phyloP scores from a whole-genome alignment of 73 alveolate genomes.

The Breviolum minutum region DNA sequence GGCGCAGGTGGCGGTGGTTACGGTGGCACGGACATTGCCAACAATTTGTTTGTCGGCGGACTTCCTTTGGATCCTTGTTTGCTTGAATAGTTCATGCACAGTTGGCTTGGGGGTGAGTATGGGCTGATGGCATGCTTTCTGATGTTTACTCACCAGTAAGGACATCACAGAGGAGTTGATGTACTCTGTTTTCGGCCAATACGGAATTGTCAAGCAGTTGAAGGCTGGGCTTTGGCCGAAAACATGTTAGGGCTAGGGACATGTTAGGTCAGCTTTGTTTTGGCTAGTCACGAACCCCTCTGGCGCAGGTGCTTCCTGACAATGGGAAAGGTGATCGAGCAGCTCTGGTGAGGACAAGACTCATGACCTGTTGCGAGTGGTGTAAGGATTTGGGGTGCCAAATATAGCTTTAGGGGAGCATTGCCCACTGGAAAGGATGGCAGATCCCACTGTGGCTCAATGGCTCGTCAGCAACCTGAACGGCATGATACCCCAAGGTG shows the following conservation, averaged over 20 bases:
- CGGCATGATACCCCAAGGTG: constrained; percentile 54
- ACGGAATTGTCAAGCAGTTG: constrained; percentile 49
- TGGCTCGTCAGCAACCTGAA: constrained; percentile 65
- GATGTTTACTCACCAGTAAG: not conserved
- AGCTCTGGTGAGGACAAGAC: constrained; percentile 8
- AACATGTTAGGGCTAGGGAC: not conserved
- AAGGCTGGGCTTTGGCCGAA: too few relatives aligned
- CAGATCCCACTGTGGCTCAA: constrained; percentile 46
- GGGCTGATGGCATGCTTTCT: not conserved
- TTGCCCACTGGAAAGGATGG: constrained; percentile 34
- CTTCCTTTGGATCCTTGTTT: constrained; percentile 20
- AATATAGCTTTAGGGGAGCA: not conserved
- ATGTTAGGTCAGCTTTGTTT: not conserved
- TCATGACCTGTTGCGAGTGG: not conserved
- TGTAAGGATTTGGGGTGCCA: not conserved
- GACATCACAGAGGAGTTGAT: constrained; percentile 49
- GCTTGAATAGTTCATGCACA: not conserved
- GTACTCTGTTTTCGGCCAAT: constrained; percentile 31
- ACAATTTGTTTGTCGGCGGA: constrained; percentile 48
- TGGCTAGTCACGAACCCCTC: not conserved
- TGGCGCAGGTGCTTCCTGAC: constrained; percentile 47
- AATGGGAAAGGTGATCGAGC: constrained; percentile 60
- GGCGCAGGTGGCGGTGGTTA: not conserved
- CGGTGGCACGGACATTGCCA: constrained; percentile 23
- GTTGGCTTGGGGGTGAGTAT: not conserved